phyloP scores from a whole-genome alignment of 352 stramenopile genomes.

The Elongisporangium anandrum region DNA sequence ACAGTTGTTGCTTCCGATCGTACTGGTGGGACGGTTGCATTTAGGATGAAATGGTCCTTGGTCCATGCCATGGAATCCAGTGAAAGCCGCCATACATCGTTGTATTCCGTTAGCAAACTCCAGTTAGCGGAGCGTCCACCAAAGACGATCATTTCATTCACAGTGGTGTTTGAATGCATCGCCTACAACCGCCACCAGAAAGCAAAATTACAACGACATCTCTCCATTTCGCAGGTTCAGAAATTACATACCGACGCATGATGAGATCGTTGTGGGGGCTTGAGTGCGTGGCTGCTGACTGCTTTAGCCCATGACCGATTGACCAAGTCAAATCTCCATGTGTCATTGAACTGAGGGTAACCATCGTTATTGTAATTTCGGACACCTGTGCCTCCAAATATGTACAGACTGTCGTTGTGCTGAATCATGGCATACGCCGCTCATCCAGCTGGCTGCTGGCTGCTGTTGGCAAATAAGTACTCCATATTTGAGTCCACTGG shows the following conservation, averaged over 20 bases:
- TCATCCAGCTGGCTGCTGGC: constrained; percentile 32
- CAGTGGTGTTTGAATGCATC: constrained; percentile 31
- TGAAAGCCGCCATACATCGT: constrained; percentile 46
- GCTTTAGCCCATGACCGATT: constrained; percentile 25
- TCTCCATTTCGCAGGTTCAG: too few species aligned
- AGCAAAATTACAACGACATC: constrained; percentile 7
- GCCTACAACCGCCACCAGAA: constrained; percentile 1
- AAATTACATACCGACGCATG: background rate
- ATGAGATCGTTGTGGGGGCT: constrained; percentile 21
- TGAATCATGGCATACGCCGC: constrained; percentile 43
- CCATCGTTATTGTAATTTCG: constrained; percentile 15
- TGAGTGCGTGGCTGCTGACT: constrained; percentile 15
- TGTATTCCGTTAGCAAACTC: constrained; percentile 18
- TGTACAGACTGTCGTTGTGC: constrained; percentile 47
- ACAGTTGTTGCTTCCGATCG: constrained; percentile 49
- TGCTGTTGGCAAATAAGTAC: background rate
- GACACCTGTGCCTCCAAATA: constrained; percentile 67
- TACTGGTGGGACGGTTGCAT: constrained; percentile 16
- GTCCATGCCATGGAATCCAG: constrained; percentile 7
- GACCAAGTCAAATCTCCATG: constrained; percentile 52
- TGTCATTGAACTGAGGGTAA: constrained; percentile 52
- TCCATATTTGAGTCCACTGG: background rate
- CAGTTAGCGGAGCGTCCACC: constrained; percentile 25
- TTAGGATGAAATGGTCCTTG: background rate
- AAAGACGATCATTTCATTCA: constrained; percentile 46